Evolutionary conservation across 345 rosid species (phyloP).

Genomic region (Rhodamnia argentea): DNA sequence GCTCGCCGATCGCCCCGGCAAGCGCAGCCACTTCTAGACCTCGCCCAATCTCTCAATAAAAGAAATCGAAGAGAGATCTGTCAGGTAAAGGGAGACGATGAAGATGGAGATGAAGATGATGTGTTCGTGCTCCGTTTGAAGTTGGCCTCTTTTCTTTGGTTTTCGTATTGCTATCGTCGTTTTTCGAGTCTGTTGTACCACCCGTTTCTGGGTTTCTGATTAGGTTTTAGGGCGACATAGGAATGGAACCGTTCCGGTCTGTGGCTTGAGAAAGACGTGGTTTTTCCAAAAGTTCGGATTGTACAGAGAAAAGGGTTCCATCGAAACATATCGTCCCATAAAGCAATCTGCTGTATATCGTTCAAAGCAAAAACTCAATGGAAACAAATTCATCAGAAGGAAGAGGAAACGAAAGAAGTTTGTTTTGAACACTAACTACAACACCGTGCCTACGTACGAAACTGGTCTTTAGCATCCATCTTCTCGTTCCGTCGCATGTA

Average conservation of each 20-base stretch:
- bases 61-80: neutral
- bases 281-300: neutral
- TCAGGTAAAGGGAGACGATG: neutral
- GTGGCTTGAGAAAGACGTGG: neutral
- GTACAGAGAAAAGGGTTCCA: neutral
- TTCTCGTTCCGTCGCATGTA: neutral
- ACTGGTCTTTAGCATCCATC: neutral
- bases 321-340: neutral
- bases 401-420: neutral
- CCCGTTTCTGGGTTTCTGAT: neutral
- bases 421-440: neutral
- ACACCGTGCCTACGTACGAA: neutral
- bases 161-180: neutral
- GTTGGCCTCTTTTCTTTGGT: neutral
- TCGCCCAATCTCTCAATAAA: neutral
- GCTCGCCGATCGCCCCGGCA: slow-evolving; percentile 72
- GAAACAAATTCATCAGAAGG: neutral
- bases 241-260: neutral
- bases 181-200: neutral
- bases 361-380: neutral
- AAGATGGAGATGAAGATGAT: neutral
- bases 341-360: neutral
- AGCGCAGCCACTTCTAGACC: slow-evolving; percentile 19
- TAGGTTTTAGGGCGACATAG: neutral
- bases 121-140: neutral